Evolutionary conservation across 148 eudicot genomes (phyloP).

Genomic region (Vaccinium myrtillus): DNA sequence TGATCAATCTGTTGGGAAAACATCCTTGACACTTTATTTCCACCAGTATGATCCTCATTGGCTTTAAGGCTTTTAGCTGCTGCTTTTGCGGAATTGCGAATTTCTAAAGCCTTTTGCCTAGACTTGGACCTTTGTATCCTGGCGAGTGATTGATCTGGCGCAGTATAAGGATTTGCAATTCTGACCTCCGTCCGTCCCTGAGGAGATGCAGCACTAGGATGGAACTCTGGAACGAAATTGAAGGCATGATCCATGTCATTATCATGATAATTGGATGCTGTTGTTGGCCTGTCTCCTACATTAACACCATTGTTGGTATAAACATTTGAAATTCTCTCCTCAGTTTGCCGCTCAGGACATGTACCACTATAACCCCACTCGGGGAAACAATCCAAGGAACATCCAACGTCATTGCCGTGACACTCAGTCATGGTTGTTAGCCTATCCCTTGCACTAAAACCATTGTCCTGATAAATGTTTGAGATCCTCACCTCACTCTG

Average conservation of each 20-base stretch:
- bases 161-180: neutral
- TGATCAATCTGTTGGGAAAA: conserved; percentile 19
- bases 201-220: neutral
- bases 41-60: conserved; percentile 23
- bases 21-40: conserved; percentile 17
- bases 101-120: conserved; percentile 84
- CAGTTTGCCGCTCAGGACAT: neutral
- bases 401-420: neutral
- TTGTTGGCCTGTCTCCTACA: conserved; percentile 2
- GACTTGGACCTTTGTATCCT: conserved; percentile 74
- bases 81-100: conserved; percentile 62
- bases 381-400: neutral
- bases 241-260: neutral
- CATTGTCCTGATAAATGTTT: conserved; percentile 13
- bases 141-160: conserved; percentile 54
- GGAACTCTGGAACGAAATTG: neutral
- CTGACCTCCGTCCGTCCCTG: neutral
- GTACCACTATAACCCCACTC: neutral
- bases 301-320: neutral
- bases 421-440: conserved; percentile 2
- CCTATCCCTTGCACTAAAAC: neutral
- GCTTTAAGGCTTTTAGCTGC: conserved; percentile 36
- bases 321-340: neutral
- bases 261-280: neutral
- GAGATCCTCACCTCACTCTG: conserved; percentile 34